These are phyloP conservation scores for Hypoxylon cercidicola DNA, from an alignment of 495 filamentous ascomycete genomes.

Conservation along the genomic window DNA sequence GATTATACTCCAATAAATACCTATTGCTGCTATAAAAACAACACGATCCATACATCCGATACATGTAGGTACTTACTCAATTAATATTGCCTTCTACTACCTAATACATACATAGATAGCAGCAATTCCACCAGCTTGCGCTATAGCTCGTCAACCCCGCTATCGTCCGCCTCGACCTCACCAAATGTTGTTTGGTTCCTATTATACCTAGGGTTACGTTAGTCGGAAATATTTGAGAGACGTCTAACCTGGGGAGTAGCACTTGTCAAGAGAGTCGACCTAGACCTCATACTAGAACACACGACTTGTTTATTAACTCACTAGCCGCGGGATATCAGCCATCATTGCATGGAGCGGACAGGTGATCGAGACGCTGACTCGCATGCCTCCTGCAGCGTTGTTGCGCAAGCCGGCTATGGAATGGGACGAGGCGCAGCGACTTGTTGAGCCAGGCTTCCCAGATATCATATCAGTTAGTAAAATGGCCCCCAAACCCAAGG, in stretches of 20 bases:
- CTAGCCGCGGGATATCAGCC: slow-evolving; percentile 1
- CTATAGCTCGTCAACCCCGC: slow-evolving; percentile 36
- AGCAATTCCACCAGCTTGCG: slow-evolving; percentile 8
- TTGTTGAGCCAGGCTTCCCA: slow-evolving; percentile 12
- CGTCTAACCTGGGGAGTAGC: not conserved
- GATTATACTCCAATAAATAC: not conserved
- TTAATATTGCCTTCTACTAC: too few species aligned
- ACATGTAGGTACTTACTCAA: not conserved
- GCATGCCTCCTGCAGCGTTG: slow-evolving; percentile 29
- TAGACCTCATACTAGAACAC: not conserved
- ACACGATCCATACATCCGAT: not conserved
- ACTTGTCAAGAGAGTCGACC: not conserved
- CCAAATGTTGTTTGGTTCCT: not conserved
- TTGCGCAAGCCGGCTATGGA: slow-evolving; percentile 32
- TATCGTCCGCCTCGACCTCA: slow-evolving; percentile 39
- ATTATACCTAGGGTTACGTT: not conserved
- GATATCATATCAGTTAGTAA: slow-evolving; percentile 26
- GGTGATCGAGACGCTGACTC: slow-evolving; percentile 30
- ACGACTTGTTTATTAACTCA: slow-evolving; percentile 19
- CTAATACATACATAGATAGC: not conserved
- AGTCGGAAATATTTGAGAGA: slow-evolving; percentile 2
- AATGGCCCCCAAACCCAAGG: slow-evolving; percentile 21
- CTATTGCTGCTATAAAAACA: too few species aligned
- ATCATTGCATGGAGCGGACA: slow-evolving; percentile 20
- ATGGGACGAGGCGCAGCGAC: slow-evolving; percentile 20